phyloP scores from a whole-genome alignment of 2,329 filamentous ascomycete species.

The Fusarium heterosporum region DNA sequence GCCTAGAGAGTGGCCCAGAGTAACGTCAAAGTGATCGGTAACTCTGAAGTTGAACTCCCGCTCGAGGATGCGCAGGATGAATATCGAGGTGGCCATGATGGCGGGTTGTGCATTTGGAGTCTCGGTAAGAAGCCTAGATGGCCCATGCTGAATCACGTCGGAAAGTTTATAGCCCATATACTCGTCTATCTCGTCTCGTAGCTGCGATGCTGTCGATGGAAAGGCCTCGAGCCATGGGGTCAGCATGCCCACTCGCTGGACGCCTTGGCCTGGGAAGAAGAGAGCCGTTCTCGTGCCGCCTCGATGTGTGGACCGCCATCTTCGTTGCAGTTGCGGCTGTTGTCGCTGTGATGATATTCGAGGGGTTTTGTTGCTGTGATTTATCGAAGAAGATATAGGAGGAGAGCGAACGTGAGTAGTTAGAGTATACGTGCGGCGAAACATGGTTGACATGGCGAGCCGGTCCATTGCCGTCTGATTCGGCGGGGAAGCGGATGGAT shows the following conservation, averaged over 20 bases:
- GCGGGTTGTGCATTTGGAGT: constrained; percentile 93
- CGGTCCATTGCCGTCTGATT: constrained; percentile 49
- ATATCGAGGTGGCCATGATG: constrained; percentile 93
- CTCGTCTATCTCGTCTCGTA: constrained; percentile 87
- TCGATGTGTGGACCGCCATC: constrained; percentile 50
- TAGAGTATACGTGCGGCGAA: constrained; percentile 41
- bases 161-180: constrained; percentile 81
- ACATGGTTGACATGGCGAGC: constrained; percentile 47
- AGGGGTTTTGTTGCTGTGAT: constrained; percentile 17
- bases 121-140: constrained; percentile 79
- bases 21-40: constrained; percentile 79
- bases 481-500: constrained; percentile 38
- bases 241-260: constrained; percentile 90
- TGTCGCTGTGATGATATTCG: constrained; percentile 8
- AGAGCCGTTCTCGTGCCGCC: constrained; percentile 65
- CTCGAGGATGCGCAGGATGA: constrained; percentile 89
- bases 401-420: constrained; percentile 14
- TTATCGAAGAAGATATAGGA: neutral
- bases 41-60: constrained; percentile 83
- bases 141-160: constrained; percentile 81
- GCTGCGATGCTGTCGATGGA: constrained; percentile 77
- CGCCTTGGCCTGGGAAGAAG: constrained; percentile 82
- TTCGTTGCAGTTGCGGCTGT: constrained; percentile 17
- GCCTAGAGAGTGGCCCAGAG: constrained; percentile 89
- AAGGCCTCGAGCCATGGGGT: constrained; percentile 89